Conservation (phyloP, 2,329 filamentous ascomycete genomes). For the Pezizomycotina sp. region DNA sequence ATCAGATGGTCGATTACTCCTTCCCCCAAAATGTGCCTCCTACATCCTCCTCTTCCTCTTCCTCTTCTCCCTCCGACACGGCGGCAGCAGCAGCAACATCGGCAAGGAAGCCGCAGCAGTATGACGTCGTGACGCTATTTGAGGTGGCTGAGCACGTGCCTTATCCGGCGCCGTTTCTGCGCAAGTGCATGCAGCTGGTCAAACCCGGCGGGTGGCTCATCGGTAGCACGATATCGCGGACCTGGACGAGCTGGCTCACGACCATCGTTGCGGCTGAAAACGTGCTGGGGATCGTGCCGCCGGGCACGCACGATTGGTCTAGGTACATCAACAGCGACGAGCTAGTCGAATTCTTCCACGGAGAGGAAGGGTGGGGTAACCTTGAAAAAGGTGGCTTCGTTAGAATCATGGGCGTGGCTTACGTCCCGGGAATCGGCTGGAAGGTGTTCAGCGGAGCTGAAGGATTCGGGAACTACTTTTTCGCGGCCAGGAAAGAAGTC, state of each 20-base stretch:
- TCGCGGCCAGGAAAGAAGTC: slow-evolving; percentile 51
- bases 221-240: slow-evolving; percentile 79
- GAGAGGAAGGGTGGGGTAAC: slow-evolving; percentile 22
- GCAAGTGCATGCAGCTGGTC: slow-evolving; percentile 55
- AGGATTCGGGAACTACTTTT: slow-evolving; percentile 88
- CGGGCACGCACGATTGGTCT: slow-evolving; percentile 86
- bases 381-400: slow-evolving; percentile 36
- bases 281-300: slow-evolving; percentile 69
- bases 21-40: too few relatives aligned
- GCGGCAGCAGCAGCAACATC: slow-evolving; percentile 27
- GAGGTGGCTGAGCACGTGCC: slow-evolving; percentile 92
- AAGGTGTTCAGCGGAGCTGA: slow-evolving; percentile 66
- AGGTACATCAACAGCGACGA: slow-evolving; percentile 89
- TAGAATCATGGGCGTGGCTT: slow-evolving; percentile 69
- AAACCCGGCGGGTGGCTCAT: slow-evolving; percentile 86
- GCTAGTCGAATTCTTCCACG: slow-evolving; percentile 40
- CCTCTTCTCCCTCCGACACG: slow-evolving; percentile 20
- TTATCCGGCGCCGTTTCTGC: slow-evolving; percentile 55
- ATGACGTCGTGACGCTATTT: slow-evolving; percentile 73
- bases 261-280: slow-evolving; percentile 89
- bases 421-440: slow-evolving; percentile 83
- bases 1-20: slow-evolving; percentile 39
- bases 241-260: slow-evolving; percentile 74
- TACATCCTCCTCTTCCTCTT: too few relatives aligned
- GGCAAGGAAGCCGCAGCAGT: slow-evolving; percentile 34